Evolutionary conservation across 2,329 filamentous ascomycete species (phyloP), one percentile per base, ranked within the genome.

Genomic region (Taxawa tesnikishii): DNA sequence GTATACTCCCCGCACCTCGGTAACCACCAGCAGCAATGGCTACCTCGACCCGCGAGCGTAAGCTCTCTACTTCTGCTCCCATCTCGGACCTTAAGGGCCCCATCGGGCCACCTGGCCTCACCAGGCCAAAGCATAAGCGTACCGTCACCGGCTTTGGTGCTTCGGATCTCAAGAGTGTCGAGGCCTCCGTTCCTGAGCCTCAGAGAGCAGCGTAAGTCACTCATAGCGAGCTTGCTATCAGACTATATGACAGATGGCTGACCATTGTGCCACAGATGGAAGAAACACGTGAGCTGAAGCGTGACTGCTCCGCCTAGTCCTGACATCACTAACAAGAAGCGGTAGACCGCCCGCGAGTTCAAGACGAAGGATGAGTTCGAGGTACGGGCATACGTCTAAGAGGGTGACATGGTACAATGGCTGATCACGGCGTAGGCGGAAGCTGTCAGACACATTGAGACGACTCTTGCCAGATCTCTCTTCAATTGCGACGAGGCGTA

Each of bases 91-190:
- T 96, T 40, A 70, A 83, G 56, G 87, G 85, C 43, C 79, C 83
- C 12, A 75, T 94, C 36, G 80, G 80, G n/a, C 53, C 53, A 24
- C 84, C 85, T 25, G 79, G 78, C 26, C 88, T 92, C 54, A 78
- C 81, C 60, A 75, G 90, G 39, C 90, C 90, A 28, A 98, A 96
- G 65, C 90, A 98, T 65, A 94, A 84, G 68, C 75, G 90, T 45
- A 96, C 88, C n/a, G 82, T 83, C 44, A 98, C 90, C 7, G 90
- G 90, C 6, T 90, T 96, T 53, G 87, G 85, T 19, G 72, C 85
- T 16, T 67, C 73, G 21, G 90, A 98, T 54, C 94, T 94, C 66
- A 94, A 94, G 67, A 79, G 63, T 48, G 83, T 96, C 29, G 87
- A 96, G 64, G 84, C 85, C 65, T 75, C 62, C 38, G 93, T 96